Conservation (phyloP, 148 eudicot species). For the Amaranthus hypochondriacus region DNA sequence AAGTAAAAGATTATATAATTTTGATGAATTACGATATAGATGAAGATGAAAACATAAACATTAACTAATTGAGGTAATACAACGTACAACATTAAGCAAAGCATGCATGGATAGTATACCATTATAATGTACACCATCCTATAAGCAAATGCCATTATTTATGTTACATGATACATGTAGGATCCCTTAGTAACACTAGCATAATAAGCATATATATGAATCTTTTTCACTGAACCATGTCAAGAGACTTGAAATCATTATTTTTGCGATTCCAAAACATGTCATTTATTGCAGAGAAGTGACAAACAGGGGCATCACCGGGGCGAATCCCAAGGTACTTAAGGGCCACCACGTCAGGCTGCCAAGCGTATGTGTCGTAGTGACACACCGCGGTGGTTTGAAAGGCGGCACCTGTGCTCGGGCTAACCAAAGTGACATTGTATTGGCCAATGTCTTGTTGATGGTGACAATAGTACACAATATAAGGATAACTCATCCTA, state of each 20-base stretch:
- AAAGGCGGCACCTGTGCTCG: neutral
- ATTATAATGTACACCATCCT: neutral
- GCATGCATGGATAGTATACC: neutral
- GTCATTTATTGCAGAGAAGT: slow-evolving; percentile 6
- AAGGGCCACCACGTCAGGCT: neutral
- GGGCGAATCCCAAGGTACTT: slow-evolving; percentile 3
- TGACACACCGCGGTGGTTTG: slow-evolving; percentile 6
- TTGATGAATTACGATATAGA: too few species aligned
- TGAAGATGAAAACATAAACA: too few species aligned
- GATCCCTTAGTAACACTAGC: neutral
- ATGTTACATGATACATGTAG: neutral
- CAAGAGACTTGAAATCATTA: neutral
- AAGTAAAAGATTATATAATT: too few species aligned
- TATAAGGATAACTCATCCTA: slow-evolving; percentile 7
- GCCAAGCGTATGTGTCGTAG: slow-evolving; percentile 5
- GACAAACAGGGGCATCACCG: slow-evolving; percentile 14
- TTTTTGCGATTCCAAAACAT: slow-evolving; percentile 2
- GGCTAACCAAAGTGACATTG: neutral
- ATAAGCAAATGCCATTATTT: neutral
- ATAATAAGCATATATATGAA: neutral
- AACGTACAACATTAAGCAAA: neutral
- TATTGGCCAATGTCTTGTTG: slow-evolving; percentile 3
- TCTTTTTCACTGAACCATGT: neutral
- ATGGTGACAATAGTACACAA: slow-evolving; percentile 11
- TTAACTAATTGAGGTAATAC: too few species aligned